Evolutionary conservation across 2,329 filamentous ascomycete species (phyloP).

Genomic region (Alternaria incomplexa): DNA sequence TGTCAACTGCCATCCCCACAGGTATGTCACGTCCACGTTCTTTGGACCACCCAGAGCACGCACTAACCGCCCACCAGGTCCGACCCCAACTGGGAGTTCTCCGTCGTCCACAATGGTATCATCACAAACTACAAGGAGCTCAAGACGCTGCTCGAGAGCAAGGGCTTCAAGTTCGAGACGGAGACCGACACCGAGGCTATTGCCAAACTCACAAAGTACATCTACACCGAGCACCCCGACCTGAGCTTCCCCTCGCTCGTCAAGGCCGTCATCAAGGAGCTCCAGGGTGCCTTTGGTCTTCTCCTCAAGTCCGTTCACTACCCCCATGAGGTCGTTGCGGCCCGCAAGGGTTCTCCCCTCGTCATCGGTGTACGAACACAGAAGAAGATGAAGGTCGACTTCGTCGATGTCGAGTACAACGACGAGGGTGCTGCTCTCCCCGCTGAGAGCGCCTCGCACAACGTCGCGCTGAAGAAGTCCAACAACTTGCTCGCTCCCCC

Average conservation of each 20-base stretch:
- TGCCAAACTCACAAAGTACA: slow-evolving; percentile 97
- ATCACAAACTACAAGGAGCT: slow-evolving; percentile 99
- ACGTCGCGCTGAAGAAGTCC: slow-evolving; percentile 90
- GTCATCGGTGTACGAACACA: slow-evolving; percentile 96
- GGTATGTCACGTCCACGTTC: slow-evolving; percentile 62
- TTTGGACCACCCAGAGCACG: background rate
- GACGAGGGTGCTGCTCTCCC: slow-evolving; percentile 80
- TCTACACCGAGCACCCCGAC: slow-evolving; percentile 91
- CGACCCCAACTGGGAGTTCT: slow-evolving; percentile 93
- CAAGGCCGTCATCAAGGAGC: slow-evolving; percentile 97
- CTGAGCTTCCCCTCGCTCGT: slow-evolving; percentile 96
- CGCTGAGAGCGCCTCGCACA: slow-evolving; percentile 94
- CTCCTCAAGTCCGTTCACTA: slow-evolving; percentile 98
- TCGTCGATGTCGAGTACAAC: slow-evolving; percentile 97
- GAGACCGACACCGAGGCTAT: slow-evolving; percentile 99
- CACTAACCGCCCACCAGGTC: slow-evolving; percentile 65
- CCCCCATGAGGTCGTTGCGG: slow-evolving; percentile 96
- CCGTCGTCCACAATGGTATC: slow-evolving; percentile 98
- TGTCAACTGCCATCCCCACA: slow-evolving; percentile 96
- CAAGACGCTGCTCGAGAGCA: slow-evolving; percentile 87
- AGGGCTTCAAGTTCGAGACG: slow-evolving; percentile 98
- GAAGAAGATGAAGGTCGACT: slow-evolving; percentile 99
- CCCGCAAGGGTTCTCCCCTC: slow-evolving; percentile 96
- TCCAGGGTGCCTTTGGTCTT: slow-evolving; percentile 96
- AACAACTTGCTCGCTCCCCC: slow-evolving; percentile 74